Base-by-base conservation (phyloP, 768 basidiomycete species). In the Chalciporus piperatus region DNA sequence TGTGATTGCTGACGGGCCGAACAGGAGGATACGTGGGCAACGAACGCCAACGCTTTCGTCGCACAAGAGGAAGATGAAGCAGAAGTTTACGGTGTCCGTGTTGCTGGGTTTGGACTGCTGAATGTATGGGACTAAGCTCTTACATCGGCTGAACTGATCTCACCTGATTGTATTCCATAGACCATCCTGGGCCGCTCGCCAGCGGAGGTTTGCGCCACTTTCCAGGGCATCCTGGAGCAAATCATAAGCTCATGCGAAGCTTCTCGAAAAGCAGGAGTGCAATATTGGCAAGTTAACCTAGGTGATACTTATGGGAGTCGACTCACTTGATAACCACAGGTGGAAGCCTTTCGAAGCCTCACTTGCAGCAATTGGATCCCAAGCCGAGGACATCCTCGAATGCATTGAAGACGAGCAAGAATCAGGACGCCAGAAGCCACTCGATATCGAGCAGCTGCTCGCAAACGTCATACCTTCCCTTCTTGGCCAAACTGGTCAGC, bases 31-130 rank as follows among this genome's bases (percentile, higher is more conserved):
- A 87, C 83, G 14, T 98, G 96, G 96, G 81, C 83, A 3, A 81
- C 77, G 47, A 89, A 97, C 59, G 84, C 91, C 4, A 98, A 98
- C 59, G 83, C 87, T 3, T 98, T 98, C 62, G 85, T 98, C 27
- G 87, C 88, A 22, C 92, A 98, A 64, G 95, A 98, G 62, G 92
- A 97, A 48, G 96, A 98, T 54, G 93, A 96, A 55, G 85, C 85
- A 1, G 83, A 89, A 47, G 65, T 77, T 2, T 95, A 93, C 63
- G 90, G 89, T 48, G 78, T 92, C 30, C 80, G 97, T 32, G 81
- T 91, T 2, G 88, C 91, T 4, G 86, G 86, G 3, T 86, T 93
- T 59, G 96, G 98, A 62, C 70, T 98, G 32, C 70, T 96, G 45
- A 77, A 78, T 28, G 95, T 97, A 66, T 28, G 67, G 63, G 8